Percentiles rank a stretch among this genome's conserved stretches.
Evolutionary conservation across 805 yeast species (phyloP).

Genomic region (Lachancea sp.): DNA sequence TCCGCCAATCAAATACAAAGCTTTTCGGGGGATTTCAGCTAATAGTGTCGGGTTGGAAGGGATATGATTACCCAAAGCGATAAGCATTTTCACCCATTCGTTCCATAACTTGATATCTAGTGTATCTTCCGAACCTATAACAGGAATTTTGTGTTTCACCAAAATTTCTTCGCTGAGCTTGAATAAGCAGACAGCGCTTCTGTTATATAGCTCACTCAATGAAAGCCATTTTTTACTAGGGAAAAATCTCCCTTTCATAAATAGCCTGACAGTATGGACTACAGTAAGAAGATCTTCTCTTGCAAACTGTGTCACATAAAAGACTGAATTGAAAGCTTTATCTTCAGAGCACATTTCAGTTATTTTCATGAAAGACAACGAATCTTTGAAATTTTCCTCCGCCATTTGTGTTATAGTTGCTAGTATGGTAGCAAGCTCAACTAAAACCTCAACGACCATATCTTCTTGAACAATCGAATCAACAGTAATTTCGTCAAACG

Average conservation of each 20-base stretch:
- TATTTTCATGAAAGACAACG: constrained; percentile 40
- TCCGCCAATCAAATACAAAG: constrained; percentile 57
- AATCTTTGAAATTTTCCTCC: constrained; percentile 34
- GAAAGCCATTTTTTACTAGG: constrained; percentile 74
- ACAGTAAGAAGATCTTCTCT: constrained; percentile 38
- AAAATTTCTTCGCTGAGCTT: constrained; percentile 48
- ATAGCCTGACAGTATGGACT: constrained; percentile 44
- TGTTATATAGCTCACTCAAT: constrained; percentile 49
- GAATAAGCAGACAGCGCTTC: constrained; percentile 48
- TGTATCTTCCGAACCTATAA: constrained; percentile 41
- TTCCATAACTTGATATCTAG: constrained; percentile 66
- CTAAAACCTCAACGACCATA: constrained; percentile 59
- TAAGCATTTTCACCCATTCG: constrained; percentile 49
- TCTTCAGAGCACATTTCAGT: constrained; percentile 34
- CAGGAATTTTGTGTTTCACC: constrained; percentile 46
- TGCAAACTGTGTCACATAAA: constrained; percentile 37
- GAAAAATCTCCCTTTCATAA: constrained; percentile 51
- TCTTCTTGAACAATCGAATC: constrained; percentile 72
- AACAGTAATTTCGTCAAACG: constrained; percentile 56
- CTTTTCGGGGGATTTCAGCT: constrained; percentile 65
- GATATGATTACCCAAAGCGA: constrained; percentile 56
- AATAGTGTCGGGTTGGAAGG: constrained; percentile 65
- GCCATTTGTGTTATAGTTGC: constrained; percentile 49
- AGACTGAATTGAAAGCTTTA: constrained; percentile 37
- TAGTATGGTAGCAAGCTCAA: constrained; percentile 62